Percentiles rank a stretch among this genome's conserved stretches.
These are phyloP conservation scores for Pichia phayaonensis DNA, from an alignment of 805 yeast species.

Conservation along the genomic window DNA sequence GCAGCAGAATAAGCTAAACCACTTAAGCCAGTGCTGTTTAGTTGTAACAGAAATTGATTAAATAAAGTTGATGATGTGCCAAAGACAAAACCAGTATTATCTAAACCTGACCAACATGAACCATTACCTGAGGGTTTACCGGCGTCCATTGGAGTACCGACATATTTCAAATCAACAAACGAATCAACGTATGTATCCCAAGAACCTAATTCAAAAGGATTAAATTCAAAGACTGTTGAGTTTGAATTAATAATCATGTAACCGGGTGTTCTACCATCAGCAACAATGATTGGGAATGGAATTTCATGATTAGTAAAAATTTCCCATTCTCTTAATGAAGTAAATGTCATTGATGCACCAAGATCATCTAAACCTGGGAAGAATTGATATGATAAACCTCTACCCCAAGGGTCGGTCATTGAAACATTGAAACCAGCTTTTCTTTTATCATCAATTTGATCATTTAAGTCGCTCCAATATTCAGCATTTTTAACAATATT, in stretches of 20 bases:
- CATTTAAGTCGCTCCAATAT: conserved; percentile 47
- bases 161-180: conserved; percentile 58
- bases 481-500: conserved; percentile 43
- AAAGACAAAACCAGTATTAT: conserved; percentile 72
- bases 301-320: conserved; percentile 53
- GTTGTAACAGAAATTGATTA: conserved; percentile 53
- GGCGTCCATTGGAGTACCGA: conserved; percentile 57
- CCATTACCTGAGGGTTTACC: conserved; percentile 43
- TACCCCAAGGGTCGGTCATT: conserved; percentile 74
- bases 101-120: conserved; percentile 59
- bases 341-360: conserved; percentile 56
- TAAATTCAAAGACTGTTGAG: conserved; percentile 59
- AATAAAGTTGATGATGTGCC: conserved; percentile 82
- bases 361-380: conserved; percentile 53
- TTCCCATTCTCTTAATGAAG: conserved; percentile 50
- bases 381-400: conserved; percentile 66
- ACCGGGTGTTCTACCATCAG: conserved; percentile 62
- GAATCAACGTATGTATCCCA: conserved; percentile 74
- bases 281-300: conserved; percentile 67
- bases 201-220: conserved; percentile 73
- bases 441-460: conserved; percentile 44
- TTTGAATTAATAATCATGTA: conserved; percentile 48
- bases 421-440: conserved; percentile 64
- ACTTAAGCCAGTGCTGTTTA: conserved; percentile 45
- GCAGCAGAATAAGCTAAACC: conserved; percentile 42